These are phyloP conservation scores for Hortiboletus campestris DNA, from an alignment of 768 basidiomycete species.

Conservation along the genomic window DNA sequence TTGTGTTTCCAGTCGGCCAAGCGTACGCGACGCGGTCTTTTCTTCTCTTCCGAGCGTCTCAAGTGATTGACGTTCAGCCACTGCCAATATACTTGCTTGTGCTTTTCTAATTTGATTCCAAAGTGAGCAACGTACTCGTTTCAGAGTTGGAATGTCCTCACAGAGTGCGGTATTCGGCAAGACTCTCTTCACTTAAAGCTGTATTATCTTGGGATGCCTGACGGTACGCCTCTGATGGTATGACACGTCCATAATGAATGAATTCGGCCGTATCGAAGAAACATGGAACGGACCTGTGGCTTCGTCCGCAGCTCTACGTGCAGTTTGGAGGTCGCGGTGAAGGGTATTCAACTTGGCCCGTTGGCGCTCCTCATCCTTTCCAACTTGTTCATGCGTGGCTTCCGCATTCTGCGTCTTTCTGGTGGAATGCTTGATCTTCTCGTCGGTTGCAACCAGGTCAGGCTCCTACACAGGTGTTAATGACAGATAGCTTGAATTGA, in stretches of 20 bases:
- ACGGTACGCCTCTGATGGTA: conserved; percentile 63
- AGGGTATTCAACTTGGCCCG: conserved; percentile 52
- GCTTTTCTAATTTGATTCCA: conserved; percentile 57
- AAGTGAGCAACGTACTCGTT: conserved; percentile 2
- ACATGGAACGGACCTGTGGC: conserved; percentile 62
- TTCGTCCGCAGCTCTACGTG: conserved; percentile 66
- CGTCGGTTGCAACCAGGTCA: conserved; percentile 77
- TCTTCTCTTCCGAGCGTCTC: conserved; percentile 81
- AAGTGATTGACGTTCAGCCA: conserved; percentile 83
- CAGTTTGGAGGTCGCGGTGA: conserved; percentile 62
- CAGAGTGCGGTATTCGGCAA: conserved; percentile 69
- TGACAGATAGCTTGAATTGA: not conserved
- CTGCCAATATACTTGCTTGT: conserved; percentile 71
- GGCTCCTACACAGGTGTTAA: conserved; percentile 60
- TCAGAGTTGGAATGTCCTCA: conserved; percentile 3
- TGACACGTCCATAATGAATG: conserved; percentile 9
- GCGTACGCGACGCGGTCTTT: conserved; percentile 64
- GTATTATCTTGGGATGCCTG: conserved; percentile 70
- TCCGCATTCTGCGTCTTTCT: conserved; percentile 74
- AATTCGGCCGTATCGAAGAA: not conserved
- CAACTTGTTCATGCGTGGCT: conserved; percentile 60
- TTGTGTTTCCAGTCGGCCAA: conserved; percentile 66
- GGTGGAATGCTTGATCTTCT: conserved; percentile 82
- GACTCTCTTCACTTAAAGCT: conserved; percentile 76
- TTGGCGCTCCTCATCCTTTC: conserved; percentile 55